Percentiles rank a stretch among this genome's conserved stretches.
Evolutionary conservation across 345 rosid genomes (phyloP).

Genomic region (Aurinia saxatilis): DNA sequence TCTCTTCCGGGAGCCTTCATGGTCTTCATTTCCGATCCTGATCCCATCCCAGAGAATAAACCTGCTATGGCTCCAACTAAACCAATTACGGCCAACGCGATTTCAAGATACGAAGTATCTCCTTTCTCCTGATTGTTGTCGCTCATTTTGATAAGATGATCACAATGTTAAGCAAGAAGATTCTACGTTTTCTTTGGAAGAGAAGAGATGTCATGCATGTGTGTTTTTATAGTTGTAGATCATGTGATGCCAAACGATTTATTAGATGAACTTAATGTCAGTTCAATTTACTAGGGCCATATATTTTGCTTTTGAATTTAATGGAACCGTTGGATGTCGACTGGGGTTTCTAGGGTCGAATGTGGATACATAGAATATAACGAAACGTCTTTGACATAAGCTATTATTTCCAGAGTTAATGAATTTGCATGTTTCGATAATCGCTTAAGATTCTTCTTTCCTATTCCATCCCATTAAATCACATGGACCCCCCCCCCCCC

Average conservation of each 20-base stretch:
- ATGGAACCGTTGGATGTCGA: too few species aligned
- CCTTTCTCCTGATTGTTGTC: neutral
- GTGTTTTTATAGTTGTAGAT: neutral
- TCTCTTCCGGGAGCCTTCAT: constrained; percentile 24
- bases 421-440: too few species aligned
- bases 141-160: neutral
- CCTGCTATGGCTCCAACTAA: constrained; percentile 4
- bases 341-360: too few species aligned
- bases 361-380: too few species aligned
- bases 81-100: neutral
- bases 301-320: neutral
- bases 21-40: neutral
- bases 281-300: constrained; percentile 11
- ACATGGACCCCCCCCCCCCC: too few species aligned
- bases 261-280: neutral
- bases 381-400: too few species aligned
- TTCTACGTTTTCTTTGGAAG: neutral
- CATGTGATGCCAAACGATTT: constrained; percentile 6
- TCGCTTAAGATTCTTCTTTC: too few species aligned
- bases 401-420: too few species aligned
- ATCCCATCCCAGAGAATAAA: neutral
- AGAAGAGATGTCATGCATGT: neutral
- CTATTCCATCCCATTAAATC: too few species aligned
- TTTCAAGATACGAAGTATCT: neutral
- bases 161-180: neutral